Percentiles rank a stretch among this genome's conserved stretches.
Evolutionary conservation across 345 rosid species (phyloP).

Genomic region (Garcia nutans): DNA sequence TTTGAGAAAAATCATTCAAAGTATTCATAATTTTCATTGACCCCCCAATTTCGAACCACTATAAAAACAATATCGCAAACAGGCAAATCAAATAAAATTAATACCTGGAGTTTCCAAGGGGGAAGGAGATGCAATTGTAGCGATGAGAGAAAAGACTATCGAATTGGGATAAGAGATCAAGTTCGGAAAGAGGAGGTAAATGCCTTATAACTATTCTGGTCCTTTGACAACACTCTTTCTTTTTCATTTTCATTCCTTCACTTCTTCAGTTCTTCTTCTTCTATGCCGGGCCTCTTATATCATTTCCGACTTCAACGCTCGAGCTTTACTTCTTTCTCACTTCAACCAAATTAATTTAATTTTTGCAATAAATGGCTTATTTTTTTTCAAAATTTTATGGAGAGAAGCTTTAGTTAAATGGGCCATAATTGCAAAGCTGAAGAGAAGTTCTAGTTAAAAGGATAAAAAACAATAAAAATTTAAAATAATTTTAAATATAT

Average conservation of each 20-base stretch:
- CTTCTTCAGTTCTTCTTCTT: no score
- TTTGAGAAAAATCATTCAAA: not conserved
- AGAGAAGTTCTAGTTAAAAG: no score
- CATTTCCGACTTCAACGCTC: no score
- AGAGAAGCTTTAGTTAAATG: not conserved
- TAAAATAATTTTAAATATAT: no score
- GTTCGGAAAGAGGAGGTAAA: constrained; percentile 67
- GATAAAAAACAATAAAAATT: no score
- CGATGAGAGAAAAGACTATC: constrained; percentile 55
- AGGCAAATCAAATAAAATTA: not conserved
- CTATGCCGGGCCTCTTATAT: not conserved
- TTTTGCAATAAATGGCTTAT: not conserved
- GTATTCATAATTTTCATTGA: not conserved
- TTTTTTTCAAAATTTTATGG: no score
- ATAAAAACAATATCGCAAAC: not conserved
- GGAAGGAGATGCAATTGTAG: constrained; percentile 57
- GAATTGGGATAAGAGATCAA: constrained; percentile 54
- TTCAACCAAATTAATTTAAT: no score
- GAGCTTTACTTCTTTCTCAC: no score
- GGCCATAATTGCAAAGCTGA: no score
- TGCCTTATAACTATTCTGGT: constrained; percentile 71
- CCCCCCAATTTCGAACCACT: no score
- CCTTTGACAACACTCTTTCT: constrained; percentile 48
- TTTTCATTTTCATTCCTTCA: constrained; percentile 4
- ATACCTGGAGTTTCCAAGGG: constrained; percentile 56